phyloP scores from a whole-genome alignment of 2,329 filamentous ascomycete genomes.

The Rugonectria rugulosa region DNA sequence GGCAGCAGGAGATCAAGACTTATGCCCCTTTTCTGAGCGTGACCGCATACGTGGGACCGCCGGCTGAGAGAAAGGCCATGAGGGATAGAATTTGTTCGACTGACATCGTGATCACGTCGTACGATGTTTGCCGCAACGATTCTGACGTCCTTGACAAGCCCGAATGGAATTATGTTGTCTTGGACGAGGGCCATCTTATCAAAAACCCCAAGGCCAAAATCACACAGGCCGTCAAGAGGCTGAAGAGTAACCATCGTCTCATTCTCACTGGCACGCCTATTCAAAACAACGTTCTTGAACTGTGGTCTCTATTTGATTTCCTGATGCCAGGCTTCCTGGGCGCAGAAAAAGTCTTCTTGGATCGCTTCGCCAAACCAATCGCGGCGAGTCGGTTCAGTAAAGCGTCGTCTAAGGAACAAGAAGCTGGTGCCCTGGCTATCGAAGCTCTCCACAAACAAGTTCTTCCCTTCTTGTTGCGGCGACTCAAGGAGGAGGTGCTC shows the following conservation, averaged over 20 bases:
- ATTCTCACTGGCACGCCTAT: constrained; percentile 98
- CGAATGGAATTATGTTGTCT: constrained; percentile 96
- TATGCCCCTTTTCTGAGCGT: constrained; percentile 94
- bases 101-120: constrained; percentile 96
- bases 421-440: constrained; percentile 93
- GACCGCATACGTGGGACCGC: constrained; percentile 90
- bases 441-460: constrained; percentile 99
- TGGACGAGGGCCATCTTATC: constrained; percentile 97
- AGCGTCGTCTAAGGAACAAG: constrained; percentile 97
- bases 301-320: constrained; percentile 99
- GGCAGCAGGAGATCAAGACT: constrained; percentile 96
- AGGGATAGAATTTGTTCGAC: constrained; percentile 75
- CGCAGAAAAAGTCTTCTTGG: constrained; percentile 92
- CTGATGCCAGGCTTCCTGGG: constrained; percentile 98
- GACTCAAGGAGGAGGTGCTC: constrained; percentile 96
- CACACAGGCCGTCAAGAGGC: constrained; percentile 87
- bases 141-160: constrained; percentile 82
- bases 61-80: constrained; percentile 77
- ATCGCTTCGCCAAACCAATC: constrained; percentile 94
- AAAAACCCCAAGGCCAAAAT: constrained; percentile 99
- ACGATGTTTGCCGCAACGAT: constrained; percentile 97
- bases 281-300: constrained; percentile 94
- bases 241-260: constrained; percentile 90
- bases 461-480: constrained; percentile 91
- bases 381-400: constrained; percentile 95